These are phyloP conservation scores for Floccularia luteovirens DNA, from an alignment of 768 basidiomycete genomes.

Conservation along the genomic window DNA sequence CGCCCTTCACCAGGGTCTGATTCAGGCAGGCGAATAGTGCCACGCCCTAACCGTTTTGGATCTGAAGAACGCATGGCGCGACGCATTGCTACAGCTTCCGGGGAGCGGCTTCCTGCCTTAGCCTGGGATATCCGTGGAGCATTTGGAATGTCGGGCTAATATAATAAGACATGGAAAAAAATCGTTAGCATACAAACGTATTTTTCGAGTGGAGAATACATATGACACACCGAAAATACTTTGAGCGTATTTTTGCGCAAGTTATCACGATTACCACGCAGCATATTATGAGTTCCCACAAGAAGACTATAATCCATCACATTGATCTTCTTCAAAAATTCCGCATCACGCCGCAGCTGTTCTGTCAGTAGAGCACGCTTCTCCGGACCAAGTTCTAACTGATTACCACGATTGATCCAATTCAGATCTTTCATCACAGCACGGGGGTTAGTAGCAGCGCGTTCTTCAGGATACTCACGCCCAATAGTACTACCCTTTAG, in stretches of 20 bases:
- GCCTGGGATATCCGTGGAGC: conserved; percentile 47
- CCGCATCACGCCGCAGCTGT: conserved; percentile 82
- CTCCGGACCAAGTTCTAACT: conserved; percentile 90
- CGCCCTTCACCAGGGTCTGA: conserved; percentile 56
- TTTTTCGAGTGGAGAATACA: not conserved
- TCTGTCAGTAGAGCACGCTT: conserved; percentile 88
- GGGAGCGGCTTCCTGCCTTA: conserved; percentile 43
- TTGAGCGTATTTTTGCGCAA: conserved; percentile 84
- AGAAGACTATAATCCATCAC: conserved; percentile 98
- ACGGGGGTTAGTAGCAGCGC: conserved; percentile 68
- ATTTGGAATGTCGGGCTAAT: conserved; percentile 63
- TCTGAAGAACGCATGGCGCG: conserved; percentile 82
- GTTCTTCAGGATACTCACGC: conserved; percentile 80
- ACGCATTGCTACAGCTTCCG: conserved; percentile 79
- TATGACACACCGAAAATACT: conserved; percentile 75
- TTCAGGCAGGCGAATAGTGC: conserved; percentile 50
- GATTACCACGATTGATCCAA: conserved; percentile 79
- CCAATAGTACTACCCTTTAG: conserved; percentile 94
- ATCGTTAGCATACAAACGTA: not conserved
- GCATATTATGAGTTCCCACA: conserved; percentile 90
- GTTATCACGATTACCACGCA: conserved; percentile 87
- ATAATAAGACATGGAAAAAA: conserved; percentile 2
- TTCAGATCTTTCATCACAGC: conserved; percentile 95
- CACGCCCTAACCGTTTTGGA: conserved; percentile 37
- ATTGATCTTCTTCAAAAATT: conserved; percentile 70